Evolutionary conservation across 2,329 filamentous ascomycete genomes (phyloP).

Genomic region (Trichoderma koningii): DNA sequence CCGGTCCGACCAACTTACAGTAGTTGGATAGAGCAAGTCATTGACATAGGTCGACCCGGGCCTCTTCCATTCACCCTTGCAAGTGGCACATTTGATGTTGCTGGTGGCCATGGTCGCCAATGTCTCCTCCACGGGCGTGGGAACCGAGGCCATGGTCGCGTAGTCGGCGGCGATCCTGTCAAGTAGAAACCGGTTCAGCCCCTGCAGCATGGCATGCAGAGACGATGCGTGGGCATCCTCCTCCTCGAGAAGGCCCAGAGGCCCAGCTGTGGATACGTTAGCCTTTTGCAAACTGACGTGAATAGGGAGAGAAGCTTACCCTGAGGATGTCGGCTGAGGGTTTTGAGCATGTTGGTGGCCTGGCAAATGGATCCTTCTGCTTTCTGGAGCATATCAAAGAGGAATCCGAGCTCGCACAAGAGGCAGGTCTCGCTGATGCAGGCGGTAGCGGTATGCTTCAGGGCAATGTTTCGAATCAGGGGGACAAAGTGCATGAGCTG

Average conservation of each 20-base stretch:
- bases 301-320: conserved; percentile 45
- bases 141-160: conserved; percentile 63
- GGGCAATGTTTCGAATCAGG: conserved; percentile 79
- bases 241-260: conserved; percentile 82
- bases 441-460: conserved; percentile 83
- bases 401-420: conserved; percentile 89
- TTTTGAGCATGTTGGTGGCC: conserved; percentile 90
- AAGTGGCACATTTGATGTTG: conserved; percentile 81
- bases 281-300: neutral
- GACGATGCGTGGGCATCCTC: conserved; percentile 74
- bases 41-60: conserved; percentile 79
- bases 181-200: conserved; percentile 80
- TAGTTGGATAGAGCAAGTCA: conserved; percentile 76
- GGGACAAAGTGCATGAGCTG: conserved; percentile 93
- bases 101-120: conserved; percentile 71
- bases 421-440: conserved; percentile 84
- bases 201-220: conserved; percentile 80
- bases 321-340: conserved; percentile 80
- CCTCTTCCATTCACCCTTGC: conserved; percentile 80
- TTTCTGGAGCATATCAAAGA: conserved; percentile 98
- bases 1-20: conserved; percentile 34
- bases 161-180: conserved; percentile 79
- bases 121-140: conserved; percentile 68
- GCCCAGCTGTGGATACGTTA: conserved; percentile 54
- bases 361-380: conserved; percentile 93